Percentiles rank a stretch among this genome's conserved stretches.
phyloP scores from a whole-genome alignment of 75 land plant genomes.

The Selaginella moellendorffii region DNA sequence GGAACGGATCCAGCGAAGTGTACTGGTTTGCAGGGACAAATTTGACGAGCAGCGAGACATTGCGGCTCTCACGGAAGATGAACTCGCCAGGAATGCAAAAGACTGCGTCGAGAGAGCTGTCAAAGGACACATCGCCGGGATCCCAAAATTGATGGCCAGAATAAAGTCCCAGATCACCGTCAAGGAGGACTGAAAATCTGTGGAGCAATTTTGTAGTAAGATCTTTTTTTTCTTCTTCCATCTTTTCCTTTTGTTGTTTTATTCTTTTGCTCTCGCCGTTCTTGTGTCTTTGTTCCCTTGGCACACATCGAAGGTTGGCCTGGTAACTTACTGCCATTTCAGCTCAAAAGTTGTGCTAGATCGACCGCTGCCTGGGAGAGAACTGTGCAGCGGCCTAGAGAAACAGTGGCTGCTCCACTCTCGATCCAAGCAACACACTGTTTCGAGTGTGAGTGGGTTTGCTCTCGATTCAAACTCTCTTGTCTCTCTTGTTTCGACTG shows the following conservation, averaged over 20 bases:
- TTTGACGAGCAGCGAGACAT: neutral
- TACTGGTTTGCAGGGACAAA: neutral
- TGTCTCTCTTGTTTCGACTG: too few species aligned
- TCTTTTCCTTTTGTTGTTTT: too few species aligned
- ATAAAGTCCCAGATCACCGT: neutral
- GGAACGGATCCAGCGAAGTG: neutral
- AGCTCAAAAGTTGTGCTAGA: neutral
- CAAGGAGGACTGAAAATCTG: too few species aligned
- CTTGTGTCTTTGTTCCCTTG: too few species aligned
- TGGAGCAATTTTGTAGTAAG: too few species aligned
- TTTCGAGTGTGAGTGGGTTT: too few species aligned
- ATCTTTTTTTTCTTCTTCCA: too few species aligned
- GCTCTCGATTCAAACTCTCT: too few species aligned
- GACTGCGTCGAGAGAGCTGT: neutral
- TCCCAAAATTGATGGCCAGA: neutral
- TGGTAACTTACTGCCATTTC: neutral
- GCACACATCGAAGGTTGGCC: neutral
- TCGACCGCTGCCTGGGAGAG: neutral
- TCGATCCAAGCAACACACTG: too few species aligned
- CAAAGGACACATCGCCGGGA: neutral
- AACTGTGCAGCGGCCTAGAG: too few species aligned
- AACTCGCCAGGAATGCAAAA: neutral
- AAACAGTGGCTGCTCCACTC: too few species aligned
- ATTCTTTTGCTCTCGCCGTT: too few species aligned
- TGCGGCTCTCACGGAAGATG: neutral